Conservation (phyloP, 2,329 filamentous ascomycete species). For the Polytolypa hystricis region DNA sequence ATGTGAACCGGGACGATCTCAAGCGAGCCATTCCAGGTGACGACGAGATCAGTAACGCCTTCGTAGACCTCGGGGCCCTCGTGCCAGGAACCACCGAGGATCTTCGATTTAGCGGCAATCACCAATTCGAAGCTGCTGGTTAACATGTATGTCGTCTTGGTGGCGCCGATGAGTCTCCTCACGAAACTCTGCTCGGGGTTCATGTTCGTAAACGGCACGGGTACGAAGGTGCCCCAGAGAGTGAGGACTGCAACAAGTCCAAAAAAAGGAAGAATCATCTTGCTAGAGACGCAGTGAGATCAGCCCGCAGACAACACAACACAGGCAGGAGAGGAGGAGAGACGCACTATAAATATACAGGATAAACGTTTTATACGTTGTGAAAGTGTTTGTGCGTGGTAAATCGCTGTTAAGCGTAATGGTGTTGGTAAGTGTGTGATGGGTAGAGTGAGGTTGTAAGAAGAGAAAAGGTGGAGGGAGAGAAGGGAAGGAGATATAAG, state of each 20-base stretch:
- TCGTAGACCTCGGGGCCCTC: background rate
- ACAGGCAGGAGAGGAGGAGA: background rate
- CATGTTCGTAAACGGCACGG: conserved; percentile 14
- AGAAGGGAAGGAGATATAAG: conserved; percentile 2
- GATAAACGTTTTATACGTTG: too few species aligned
- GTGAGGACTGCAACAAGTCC: conserved; percentile 14
- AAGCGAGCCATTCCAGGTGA: too few species aligned
- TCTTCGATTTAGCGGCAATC: conserved; percentile 5
- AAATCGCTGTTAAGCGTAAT: conserved; percentile 3
- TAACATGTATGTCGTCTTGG: conserved; percentile 10
- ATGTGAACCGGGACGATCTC: too few species aligned
- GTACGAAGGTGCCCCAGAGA: conserved; percentile 17
- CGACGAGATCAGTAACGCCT: background rate
- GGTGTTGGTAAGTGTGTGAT: conserved; percentile 1
- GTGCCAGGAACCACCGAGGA: conserved; percentile 3
- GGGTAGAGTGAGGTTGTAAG: conserved; percentile 5
- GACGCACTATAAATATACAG: background rate
- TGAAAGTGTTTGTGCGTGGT: too few species aligned
- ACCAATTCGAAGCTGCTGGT: conserved; percentile 13
- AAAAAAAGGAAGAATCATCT: conserved; percentile 16
- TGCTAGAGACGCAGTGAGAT: background rate
- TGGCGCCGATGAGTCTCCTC: conserved; percentile 11
- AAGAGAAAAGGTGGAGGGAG: conserved; percentile 4
- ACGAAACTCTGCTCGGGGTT: conserved; percentile 13
- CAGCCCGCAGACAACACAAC: background rate